Conservation (phyloP, 2,329 filamentous ascomycete genomes). For the Diaporthe velutina region DNA sequence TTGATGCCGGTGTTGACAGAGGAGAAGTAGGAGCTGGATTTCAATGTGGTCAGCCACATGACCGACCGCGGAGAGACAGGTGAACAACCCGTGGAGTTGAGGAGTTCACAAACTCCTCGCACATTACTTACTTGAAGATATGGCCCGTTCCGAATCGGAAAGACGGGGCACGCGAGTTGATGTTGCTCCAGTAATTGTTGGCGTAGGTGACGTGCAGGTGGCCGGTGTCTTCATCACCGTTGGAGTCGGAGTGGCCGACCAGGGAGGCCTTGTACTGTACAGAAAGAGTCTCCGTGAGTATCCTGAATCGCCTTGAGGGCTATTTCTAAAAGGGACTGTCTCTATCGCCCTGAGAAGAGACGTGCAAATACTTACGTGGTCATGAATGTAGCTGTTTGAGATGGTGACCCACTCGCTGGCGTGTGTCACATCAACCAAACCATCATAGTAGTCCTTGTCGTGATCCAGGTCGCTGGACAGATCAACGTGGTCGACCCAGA, state of each 20-base stretch:
- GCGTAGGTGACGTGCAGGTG: constrained; percentile 74
- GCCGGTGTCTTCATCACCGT: constrained; percentile 69
- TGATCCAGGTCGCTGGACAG: constrained; percentile 69
- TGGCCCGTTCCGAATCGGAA: constrained; percentile 77
- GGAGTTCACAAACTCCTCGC: rapidly evolving
- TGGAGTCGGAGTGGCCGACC: constrained; percentile 71
- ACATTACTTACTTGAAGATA: constrained; percentile 48
- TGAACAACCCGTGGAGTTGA: no score
- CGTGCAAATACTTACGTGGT: constrained; percentile 56
- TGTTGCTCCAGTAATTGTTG: constrained; percentile 74
- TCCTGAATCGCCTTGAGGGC: rapidly evolving
- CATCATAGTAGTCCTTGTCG: constrained; percentile 79
- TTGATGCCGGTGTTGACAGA: constrained; percentile 63
- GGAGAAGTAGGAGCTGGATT: constrained; percentile 48
- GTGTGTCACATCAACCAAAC: constrained; percentile 74
- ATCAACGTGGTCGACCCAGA: constrained; percentile 78
- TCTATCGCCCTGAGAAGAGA: no score
- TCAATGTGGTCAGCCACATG: not conserved
- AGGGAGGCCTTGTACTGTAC: constrained; percentile 66
- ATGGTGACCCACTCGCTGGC: constrained; percentile 72
- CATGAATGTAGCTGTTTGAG: constrained; percentile 56
- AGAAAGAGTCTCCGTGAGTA: not conserved
- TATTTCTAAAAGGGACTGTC: not conserved
- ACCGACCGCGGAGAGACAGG: no score
- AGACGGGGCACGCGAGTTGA: constrained; percentile 73